Base-by-base conservation (phyloP, 2,329 filamentous ascomycete genomes). In the Rosellinia necatrix region DNA sequence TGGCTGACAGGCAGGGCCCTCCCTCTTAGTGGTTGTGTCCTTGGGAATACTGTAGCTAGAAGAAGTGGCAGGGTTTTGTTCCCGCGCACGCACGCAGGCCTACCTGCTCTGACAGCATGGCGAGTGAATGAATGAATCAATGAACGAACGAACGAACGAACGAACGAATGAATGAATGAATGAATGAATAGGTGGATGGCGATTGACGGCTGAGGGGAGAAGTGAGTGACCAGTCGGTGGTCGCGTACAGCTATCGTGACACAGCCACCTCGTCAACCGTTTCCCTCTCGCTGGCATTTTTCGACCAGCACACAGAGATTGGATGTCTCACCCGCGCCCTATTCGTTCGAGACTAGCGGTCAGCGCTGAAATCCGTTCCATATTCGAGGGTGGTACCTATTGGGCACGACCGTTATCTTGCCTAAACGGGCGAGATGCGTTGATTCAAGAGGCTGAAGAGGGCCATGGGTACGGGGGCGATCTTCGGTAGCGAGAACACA, bases 261-360 rank as follows among this genome's bases (percentile, higher is more conserved):
- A 47, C 58, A 60, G 58, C 58, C 46, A 58, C 53, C 35, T 57
- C 49, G 32, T 58, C 44, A 49, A 51, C 30, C 27, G 32, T 46
- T n/a, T 42, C 34, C 27, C 47, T 60, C 54, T 37, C 49, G 58
- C 54, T 58, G 54, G 41, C 37, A 44, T 44, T 48, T 40, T 44
- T 48, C 35, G 53, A 32, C 53, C 58, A 60, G n/a, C n/a, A 47
- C 58, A 51, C 53, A 60, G 54, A 53, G 27, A 53, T 43, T 44
- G 43, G 47, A 56, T 46, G 32, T 58, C 53, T 54, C 49, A 32
- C 35, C 12, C 47, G 34, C 42, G 30, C 35, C 17, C 41, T 49
- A 60, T 60, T 53, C 46, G 54, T 54, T 38, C 49, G 40, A 35
- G 53, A 58, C 44, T 58, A 47, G 58, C 53, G 58, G 58, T 58